Evolutionary conservation across 2,329 filamentous ascomycete genomes (phyloP), one percentile per base, ranked within the genome.

Genomic region (Chlorencoelia australis): DNA sequence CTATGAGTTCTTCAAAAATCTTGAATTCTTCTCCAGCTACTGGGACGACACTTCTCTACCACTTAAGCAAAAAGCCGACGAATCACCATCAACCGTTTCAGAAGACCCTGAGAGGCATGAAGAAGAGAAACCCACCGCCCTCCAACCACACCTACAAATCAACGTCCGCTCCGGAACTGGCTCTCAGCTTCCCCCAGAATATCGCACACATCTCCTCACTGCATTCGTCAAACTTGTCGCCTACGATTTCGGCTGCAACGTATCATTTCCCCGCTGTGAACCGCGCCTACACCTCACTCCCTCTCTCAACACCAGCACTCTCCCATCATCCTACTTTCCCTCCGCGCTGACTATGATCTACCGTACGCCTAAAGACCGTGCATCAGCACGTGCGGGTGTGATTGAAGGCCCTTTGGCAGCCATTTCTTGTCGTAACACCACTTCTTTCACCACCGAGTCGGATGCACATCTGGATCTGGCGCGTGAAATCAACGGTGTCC

Each of bases 191-290:
- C 75, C 75, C 1, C 51, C 67, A 5, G 72, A 78, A 33, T 69
- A 65, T 47, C 69, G 75, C 19, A 67, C 74, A 37, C 65, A 65
- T 36, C 60, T 79, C n/a, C 46, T 75, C 9, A 64, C 67, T 3
- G 67, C 74, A 22, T 79, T 79, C 38, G 55, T 79, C 38, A 79
- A 79, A 53, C 65, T 80, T 4, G 67, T 80, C 11, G 67, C 73
- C 13, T 80, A 79, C 49, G 74, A 79, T 44, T 80, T 79, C 54
- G 71, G 73, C 33, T 79, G 75, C 55, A 79, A 70, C 46, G 68
- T 77, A 32, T 62, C 65, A 2, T 62, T 68, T 17, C 61, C 75
- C 11, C 67, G 74, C 26, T 61, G 64, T 16, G 75, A 80, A 47
- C 75, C 75, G 7, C 66, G 75, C 3, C 60, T 80, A 14, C 67